These are phyloP conservation scores for Podospora australis DNA, from an alignment of 495 filamentous ascomycete species.

Conservation along the genomic window DNA sequence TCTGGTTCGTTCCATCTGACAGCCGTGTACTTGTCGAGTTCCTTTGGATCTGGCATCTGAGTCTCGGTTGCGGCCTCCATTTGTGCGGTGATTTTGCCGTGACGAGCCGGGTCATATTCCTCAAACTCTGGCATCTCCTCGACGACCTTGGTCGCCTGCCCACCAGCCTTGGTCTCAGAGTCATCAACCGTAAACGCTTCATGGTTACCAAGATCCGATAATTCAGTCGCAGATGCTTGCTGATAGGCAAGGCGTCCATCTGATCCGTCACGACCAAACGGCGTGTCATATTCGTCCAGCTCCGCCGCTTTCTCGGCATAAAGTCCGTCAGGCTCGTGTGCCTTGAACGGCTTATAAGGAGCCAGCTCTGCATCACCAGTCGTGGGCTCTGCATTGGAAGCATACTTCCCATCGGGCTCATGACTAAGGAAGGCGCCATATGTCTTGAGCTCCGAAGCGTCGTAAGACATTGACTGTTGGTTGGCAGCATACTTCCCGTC, in stretches of 20 bases:
- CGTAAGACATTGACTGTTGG: not conserved
- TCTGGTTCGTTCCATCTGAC: no score
- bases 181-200: conserved; percentile 26
- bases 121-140: not conserved
- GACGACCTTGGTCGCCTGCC: not conserved
- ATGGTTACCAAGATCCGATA: conserved; percentile 30
- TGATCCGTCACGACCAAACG: conserved; percentile 9
- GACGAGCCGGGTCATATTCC: no score
- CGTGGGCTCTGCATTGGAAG: conserved; percentile 1
- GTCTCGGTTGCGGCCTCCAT: no score
- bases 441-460: conserved; percentile 5
- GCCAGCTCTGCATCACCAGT: conserved; percentile 29
- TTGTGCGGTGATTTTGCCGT: no score
- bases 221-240: conserved; percentile 16
- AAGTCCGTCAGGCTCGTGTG: conserved; percentile 4
- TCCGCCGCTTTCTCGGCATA: conserved; percentile 5
- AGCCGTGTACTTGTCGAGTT: no score
- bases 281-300: not conserved
- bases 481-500: conserved; percentile 24
- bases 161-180: conserved; percentile 10
- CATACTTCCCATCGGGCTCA: conserved; percentile 28
- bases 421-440: conserved; percentile 24
- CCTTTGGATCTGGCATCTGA: not conserved
- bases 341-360: conserved; percentile 15
- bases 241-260: not conserved